These are phyloP conservation scores for Alternaria arbusti DNA, from an alignment of 2,329 filamentous ascomycete species.

Conservation along the genomic window DNA sequence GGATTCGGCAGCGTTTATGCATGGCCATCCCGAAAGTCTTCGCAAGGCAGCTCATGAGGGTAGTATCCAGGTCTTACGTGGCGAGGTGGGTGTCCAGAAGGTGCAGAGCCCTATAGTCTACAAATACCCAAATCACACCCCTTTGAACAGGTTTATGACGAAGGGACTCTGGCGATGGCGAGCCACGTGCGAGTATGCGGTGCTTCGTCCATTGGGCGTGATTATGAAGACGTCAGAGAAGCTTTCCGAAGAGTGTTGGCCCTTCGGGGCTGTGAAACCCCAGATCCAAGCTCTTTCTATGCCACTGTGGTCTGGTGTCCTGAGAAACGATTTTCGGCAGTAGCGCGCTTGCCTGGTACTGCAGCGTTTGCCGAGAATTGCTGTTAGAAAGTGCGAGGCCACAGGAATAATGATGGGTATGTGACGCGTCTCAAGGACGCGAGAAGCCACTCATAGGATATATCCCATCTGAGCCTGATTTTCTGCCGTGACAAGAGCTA, in stretches of 20 bases:
- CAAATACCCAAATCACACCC: not conserved
- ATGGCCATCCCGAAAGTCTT: not conserved
- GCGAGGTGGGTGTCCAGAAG: not conserved
- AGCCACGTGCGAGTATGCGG: not conserved
- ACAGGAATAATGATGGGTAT: not conserved
- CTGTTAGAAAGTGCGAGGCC: not conserved
- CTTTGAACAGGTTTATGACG: not conserved
- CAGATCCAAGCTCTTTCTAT: not conserved
- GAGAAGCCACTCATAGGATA: not conserved
- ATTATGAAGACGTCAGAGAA: not conserved
- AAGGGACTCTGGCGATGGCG: not conserved
- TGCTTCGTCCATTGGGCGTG: not conserved
- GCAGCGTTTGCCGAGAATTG: not conserved
- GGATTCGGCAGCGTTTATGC: not conserved
- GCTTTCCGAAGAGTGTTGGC: not conserved
- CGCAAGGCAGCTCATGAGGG: not conserved
- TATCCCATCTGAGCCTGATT: not conserved
- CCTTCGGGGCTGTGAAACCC: not conserved
- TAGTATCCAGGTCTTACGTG: not conserved
- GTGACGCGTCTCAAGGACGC: not conserved
- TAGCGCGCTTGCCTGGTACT: not conserved
- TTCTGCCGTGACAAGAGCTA: not conserved
- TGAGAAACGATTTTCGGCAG: no score
- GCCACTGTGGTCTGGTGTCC: not conserved
- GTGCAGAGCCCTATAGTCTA: not conserved